phyloP scores from a whole-genome alignment of 768 basidiomycete genomes.

The Pleurotus citrinopileatus region DNA sequence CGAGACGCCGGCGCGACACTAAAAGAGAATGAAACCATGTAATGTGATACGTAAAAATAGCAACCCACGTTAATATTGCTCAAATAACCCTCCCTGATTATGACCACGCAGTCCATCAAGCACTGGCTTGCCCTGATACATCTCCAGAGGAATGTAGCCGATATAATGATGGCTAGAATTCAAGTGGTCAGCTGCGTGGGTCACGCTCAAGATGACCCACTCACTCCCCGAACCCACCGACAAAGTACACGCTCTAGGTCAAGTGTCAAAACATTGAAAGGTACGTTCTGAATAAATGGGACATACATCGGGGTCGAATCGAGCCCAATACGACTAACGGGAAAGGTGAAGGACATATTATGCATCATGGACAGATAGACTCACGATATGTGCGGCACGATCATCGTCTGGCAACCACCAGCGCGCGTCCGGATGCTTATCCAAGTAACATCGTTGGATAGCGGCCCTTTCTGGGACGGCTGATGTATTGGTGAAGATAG shows the following conservation, averaged over 20 bases:
- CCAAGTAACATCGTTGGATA: constrained; percentile 40
- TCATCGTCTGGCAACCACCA: constrained; percentile 48
- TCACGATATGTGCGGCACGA: constrained; percentile 41
- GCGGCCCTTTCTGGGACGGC: constrained; percentile 26
- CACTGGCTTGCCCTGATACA: constrained; percentile 33
- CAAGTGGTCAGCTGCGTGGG: neutral
- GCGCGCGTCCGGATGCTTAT: constrained; percentile 45
- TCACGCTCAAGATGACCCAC: constrained; percentile 14
- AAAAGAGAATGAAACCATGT: too few relatives aligned
- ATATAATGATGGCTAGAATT: constrained; percentile 42
- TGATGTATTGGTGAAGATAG: constrained; percentile 33
- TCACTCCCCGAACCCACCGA: constrained; percentile 52
- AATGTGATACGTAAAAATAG: too few relatives aligned
- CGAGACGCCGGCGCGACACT: too few relatives aligned
- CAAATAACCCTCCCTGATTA: neutral
- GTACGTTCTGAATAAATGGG: neutral
- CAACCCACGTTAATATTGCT: neutral
- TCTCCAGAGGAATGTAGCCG: constrained; percentile 43
- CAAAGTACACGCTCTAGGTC: constrained; percentile 45
- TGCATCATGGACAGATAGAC: constrained; percentile 5
- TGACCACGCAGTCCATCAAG: neutral
- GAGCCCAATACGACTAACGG: constrained; percentile 48
- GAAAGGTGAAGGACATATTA: neutral
- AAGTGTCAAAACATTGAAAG: neutral
- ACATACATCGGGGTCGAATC: constrained; percentile 51